phyloP scores from a whole-genome alignment of 225 moss, liverwort and hornwort species.

The Pseudoscleropodium purum region DNA sequence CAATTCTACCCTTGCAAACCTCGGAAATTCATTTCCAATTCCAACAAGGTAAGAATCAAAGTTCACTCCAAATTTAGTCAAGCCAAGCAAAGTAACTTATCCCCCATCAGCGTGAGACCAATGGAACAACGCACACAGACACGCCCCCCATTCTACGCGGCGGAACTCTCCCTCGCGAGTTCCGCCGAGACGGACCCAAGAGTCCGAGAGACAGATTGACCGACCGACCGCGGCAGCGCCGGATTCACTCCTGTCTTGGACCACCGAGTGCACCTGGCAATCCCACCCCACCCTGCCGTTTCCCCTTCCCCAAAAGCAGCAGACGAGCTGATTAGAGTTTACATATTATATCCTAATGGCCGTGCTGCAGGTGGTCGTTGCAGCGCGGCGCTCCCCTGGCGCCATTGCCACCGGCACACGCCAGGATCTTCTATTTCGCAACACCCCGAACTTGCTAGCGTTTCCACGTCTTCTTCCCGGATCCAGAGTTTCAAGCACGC shows the following conservation, averaged over 20 bases:
- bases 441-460: neutral
- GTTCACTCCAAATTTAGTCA: neutral
- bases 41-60: neutral
- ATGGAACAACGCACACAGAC: neutral
- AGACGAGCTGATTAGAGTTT: neutral
- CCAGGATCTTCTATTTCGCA: neutral
- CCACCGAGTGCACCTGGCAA: neutral
- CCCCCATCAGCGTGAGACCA: neutral
- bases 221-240: neutral
- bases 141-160: neutral
- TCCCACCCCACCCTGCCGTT: neutral
- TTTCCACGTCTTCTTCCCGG: neutral
- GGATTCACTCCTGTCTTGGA: neutral
- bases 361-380: neutral
- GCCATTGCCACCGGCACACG: neutral
- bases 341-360: neutral
- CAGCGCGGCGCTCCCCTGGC: neutral
- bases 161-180: neutral
- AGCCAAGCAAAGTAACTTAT: neutral
- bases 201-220: no score
- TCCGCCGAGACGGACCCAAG: neutral
- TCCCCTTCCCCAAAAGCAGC: neutral
- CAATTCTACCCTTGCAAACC: neutral
- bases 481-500: neutral
- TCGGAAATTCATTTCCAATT: neutral